Percentiles rank a stretch among this genome's conserved stretches.
These are phyloP conservation scores for Erucastrum elatum DNA, from an alignment of 345 rosid genomes.

Conservation along the genomic window DNA sequence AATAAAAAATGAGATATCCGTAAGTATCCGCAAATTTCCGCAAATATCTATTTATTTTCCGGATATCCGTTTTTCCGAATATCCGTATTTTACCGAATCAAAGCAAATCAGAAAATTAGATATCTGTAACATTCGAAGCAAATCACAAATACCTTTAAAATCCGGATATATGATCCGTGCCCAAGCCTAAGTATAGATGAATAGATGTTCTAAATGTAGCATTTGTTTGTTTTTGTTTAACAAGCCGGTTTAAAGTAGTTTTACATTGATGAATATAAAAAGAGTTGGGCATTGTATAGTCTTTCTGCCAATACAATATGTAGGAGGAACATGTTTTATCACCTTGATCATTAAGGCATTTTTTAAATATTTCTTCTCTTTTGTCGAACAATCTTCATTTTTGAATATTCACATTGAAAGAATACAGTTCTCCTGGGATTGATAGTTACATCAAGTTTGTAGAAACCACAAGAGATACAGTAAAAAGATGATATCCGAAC, in stretches of 20 bases:
- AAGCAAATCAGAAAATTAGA: no score
- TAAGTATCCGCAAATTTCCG: no score
- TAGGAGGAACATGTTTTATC: neutral
- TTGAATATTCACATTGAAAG: no score
- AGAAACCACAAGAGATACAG: neutral
- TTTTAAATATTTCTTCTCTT: neutral
- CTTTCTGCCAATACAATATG: neutral
- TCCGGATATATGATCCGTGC: no score
- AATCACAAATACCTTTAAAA: no score
- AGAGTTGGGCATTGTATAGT: neutral
- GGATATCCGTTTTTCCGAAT: no score
- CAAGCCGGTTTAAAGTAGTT: neutral
- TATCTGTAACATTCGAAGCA: no score
- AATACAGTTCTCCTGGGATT: neutral
- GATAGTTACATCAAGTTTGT: conserved; percentile 12
- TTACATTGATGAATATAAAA: neutral
- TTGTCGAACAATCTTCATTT: neutral
- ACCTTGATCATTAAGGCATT: neutral
- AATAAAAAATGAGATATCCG: no score
- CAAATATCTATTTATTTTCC: no score
- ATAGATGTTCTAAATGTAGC: neutral
- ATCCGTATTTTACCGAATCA: no score
- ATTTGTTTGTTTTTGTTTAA: neutral
- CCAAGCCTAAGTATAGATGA: neutral
- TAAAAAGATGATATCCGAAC: neutral